Evolutionary conservation across 2,329 filamentous ascomycete genomes (phyloP).

Genomic region (Exophiala sp.): DNA sequence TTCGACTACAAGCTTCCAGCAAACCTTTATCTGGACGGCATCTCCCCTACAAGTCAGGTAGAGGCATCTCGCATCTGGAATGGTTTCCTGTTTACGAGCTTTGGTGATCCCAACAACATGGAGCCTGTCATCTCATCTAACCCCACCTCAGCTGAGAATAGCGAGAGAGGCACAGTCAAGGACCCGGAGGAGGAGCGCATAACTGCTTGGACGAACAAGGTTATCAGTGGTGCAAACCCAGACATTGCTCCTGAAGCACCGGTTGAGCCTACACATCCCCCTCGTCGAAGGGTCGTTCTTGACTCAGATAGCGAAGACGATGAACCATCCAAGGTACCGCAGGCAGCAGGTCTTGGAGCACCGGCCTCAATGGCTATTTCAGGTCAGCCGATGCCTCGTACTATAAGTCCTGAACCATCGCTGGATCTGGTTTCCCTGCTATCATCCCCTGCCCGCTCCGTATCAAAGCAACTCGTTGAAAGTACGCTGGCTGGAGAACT

Average conservation of each 20-base stretch:
- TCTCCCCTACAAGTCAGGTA: conserved; percentile 19
- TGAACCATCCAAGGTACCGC: not conserved
- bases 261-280: conserved; percentile 9
- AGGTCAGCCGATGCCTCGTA: not conserved
- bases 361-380: not conserved
- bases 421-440: not conserved
- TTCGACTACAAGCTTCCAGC: conserved; percentile 6
- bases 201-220: conserved; percentile 21
- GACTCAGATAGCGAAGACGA: conserved; percentile 25
- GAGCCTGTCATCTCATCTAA: conserved; percentile 18
- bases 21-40: conserved; percentile 5
- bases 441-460: not conserved
- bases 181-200: conserved; percentile 15
- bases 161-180: not conserved
- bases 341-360: not conserved
- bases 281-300: conserved; percentile 14
- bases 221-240: conserved; percentile 22
- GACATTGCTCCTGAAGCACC: conserved; percentile 20
- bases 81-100: conserved; percentile 31
- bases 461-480: not conserved
- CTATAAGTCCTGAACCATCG: not conserved
- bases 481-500: not conserved
- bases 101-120: conserved; percentile 31
- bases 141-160: conserved; percentile 2
- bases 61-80: conserved; percentile 33